Percentiles rank a stretch among this genome's conserved stretches.
These are phyloP conservation scores for Cercospora berteroae DNA, from an alignment of 2,329 filamentous ascomycete genomes.

Conservation along the genomic window DNA sequence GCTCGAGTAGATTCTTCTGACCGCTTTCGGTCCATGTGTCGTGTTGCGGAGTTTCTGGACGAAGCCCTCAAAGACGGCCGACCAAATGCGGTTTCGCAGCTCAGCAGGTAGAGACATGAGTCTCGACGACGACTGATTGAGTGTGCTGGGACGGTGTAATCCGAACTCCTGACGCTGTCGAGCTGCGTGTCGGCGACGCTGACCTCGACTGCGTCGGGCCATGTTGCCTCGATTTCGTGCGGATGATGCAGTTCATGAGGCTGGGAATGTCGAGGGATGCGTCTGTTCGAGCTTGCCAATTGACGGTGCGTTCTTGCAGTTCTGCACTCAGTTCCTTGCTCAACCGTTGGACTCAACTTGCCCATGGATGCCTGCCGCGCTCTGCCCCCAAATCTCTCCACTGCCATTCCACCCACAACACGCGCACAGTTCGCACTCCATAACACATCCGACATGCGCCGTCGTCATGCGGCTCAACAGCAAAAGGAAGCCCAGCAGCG, in stretches of 20 bases:
- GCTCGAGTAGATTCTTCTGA: neutral
- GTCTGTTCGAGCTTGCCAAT: neutral
- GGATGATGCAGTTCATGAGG: neutral
- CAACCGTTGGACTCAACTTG: neutral
- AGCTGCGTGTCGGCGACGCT: neutral
- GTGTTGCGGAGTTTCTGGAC: neutral
- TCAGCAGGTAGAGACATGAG: neutral
- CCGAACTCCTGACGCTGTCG: neutral
- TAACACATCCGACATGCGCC: neutral
- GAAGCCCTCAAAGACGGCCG: neutral
- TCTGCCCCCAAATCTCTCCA: neutral
- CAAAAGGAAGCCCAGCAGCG: neutral
- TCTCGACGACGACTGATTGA: neutral
- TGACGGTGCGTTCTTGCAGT: neutral
- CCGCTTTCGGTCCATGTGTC: neutral
- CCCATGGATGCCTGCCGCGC: neutral
- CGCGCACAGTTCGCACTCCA: neutral
- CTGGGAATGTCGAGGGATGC: neutral
- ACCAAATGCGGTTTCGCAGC: neutral
- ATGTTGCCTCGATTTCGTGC: neutral
- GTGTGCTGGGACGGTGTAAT: neutral
- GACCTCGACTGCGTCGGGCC: neutral
- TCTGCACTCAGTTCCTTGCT: neutral
- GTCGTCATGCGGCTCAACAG: neutral
- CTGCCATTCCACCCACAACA: neutral